Evolutionary conservation across 2,329 filamentous ascomycete genomes (phyloP).

Genomic region (Zarea fungicola): DNA sequence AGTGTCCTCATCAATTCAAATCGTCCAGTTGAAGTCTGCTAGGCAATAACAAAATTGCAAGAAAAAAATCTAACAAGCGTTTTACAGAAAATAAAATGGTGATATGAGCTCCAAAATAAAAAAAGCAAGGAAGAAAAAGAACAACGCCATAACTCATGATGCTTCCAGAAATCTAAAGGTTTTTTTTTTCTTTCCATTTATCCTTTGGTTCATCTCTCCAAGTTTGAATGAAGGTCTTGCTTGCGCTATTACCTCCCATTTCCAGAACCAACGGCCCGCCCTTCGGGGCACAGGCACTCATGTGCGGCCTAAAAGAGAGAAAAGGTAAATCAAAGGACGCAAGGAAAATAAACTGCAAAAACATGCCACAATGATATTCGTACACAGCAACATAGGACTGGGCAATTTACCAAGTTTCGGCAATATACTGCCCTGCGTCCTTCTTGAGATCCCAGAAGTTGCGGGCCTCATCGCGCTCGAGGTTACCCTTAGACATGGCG

Average conservation of each 20-base stretch:
- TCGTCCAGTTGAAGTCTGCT: too few relatives aligned
- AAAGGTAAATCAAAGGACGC: neutral
- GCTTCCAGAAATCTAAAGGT: neutral
- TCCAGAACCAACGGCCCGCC: neutral
- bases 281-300: neutral
- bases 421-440: slow-evolving; percentile 91
- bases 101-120: neutral
- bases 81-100: neutral
- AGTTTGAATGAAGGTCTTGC: neutral
- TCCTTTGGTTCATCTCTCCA: neutral
- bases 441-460: slow-evolving; percentile 91
- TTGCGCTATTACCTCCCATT: slow-evolving; percentile 8
- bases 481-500: slow-evolving; percentile 85
- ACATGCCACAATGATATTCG: neutral
- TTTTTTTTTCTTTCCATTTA: neutral
- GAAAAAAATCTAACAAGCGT: neutral
- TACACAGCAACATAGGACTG: neutral
- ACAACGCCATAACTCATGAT: slow-evolving; percentile 8
- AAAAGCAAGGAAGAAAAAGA: neutral
- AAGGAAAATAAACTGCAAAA: too few relatives aligned
- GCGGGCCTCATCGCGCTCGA: slow-evolving; percentile 74
- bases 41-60: neutral
- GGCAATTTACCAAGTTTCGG: slow-evolving; percentile 59
- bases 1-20: too few relatives aligned
- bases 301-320: neutral